Evolutionary conservation across 192 early-diverging fungal genomes (phyloP), one percentile per base, ranked within the genome.

Genomic region (Globomyces pollinis-pini): DNA sequence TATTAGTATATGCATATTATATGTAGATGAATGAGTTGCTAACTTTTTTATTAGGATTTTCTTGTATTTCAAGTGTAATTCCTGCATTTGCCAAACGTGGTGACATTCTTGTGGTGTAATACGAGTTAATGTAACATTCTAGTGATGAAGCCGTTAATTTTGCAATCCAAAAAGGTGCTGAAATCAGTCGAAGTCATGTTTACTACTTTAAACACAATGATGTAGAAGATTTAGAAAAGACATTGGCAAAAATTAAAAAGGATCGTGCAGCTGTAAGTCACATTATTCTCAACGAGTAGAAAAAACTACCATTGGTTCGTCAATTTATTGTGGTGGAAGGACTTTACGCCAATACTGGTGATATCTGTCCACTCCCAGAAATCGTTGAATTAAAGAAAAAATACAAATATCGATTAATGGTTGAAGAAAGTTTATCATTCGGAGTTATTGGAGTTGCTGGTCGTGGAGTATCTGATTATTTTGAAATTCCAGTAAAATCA

Each of bases 171-270:
- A 91, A 93, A 63, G 93, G 91, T 20, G 78, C 90, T 12, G 80
- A 84, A 59, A 87, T 96, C 38, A 92, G 93, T n/a, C 78, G 95
- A 36, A 91, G 88, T 53, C 87, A 77, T 64, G 81, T 98, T 49
- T 84, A 85, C 60, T 94, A 79, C 74, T 98, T 83, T 67, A 94
- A 94, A 62, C 95, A 98, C 76, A 96, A 98, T 67, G 92, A 98
- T 63, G 88, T 98, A 89, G 76, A 84, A 7, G 93, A 98, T 62
- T 70, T 98, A 16, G 91, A 98, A 67, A 84, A 83, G 38, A 78
- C 95, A 20, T 72, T 98, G 45, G 56, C 79, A 49, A 81, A 88
- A 35, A 81, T 98, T 47, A 70, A 87, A 50, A 61, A 53, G 42
- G 89, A 95, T 57, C 72, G 81, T 42, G 55, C n/a, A n/a, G 36